Conservation (phyloP, 208 protist genomes). For the Trypanosoma caninum region DNA sequence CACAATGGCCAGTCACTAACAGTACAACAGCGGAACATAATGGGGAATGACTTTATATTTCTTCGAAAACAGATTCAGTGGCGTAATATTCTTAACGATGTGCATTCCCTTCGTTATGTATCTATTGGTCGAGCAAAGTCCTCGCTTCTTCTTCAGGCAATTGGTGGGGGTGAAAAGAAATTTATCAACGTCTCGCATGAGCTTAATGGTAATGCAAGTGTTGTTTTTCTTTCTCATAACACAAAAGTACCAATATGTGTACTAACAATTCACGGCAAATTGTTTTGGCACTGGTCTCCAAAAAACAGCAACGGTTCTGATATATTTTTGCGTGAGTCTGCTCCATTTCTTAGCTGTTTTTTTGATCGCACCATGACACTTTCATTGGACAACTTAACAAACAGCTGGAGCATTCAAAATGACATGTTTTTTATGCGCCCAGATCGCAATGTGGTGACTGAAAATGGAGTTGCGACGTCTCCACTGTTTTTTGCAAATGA, state of each 20-base stretch:
- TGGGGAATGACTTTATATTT: slow-evolving; percentile 43
- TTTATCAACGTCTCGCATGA: slow-evolving; percentile 39
- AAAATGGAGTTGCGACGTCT: slow-evolving; percentile 38
- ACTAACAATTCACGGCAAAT: slow-evolving; percentile 73
- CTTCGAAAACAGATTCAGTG: slow-evolving; percentile 44
- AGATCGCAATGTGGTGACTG: slow-evolving; percentile 55
- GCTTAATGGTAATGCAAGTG: slow-evolving; percentile 69
- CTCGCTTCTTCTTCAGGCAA: slow-evolving; percentile 30
- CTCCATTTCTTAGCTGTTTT: slow-evolving; percentile 61
- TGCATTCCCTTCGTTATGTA: slow-evolving; percentile 48
- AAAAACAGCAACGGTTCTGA: slow-evolving; percentile 24
- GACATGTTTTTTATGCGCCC: slow-evolving; percentile 83
- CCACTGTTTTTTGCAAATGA: slow-evolving; percentile 76
- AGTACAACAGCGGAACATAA: slow-evolving; percentile 48
- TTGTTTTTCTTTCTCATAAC: slow-evolving; percentile 40
- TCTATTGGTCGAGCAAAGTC: slow-evolving; percentile 44
- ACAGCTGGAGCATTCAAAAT: slow-evolving; percentile 59
- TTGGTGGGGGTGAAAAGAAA: slow-evolving; percentile 42
- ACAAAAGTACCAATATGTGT: slow-evolving; percentile 65
- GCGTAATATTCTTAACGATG: slow-evolving; percentile 60
- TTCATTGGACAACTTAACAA: slow-evolving; percentile 27
- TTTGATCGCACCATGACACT: slow-evolving; percentile 81
- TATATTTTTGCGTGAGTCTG: slow-evolving; percentile 30
- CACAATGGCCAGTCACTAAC: slow-evolving; percentile 48
- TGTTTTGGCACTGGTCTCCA: slow-evolving; percentile 67